Percentiles rank a stretch among this genome's conserved stretches.
Evolutionary conservation across 2,329 filamentous ascomycete genomes (phyloP).

Genomic region (Alternaria sp.): DNA sequence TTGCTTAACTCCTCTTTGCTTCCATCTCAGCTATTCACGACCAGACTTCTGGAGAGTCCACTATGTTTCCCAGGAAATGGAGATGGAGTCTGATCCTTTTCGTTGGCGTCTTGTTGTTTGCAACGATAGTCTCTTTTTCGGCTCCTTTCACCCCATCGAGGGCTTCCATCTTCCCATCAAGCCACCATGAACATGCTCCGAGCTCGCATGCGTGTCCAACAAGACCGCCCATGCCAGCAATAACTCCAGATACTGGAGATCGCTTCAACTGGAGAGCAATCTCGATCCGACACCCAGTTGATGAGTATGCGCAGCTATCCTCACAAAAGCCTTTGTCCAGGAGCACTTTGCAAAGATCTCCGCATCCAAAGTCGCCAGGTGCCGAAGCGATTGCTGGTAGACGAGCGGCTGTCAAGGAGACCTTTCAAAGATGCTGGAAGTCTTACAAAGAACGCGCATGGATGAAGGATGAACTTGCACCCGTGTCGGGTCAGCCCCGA

Average conservation of each 20-base stretch:
- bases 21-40: too few relatives aligned
- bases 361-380: not conserved
- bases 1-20: too few relatives aligned
- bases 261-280: constrained; percentile 24
- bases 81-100: constrained; percentile 17
- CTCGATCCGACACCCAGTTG: constrained; percentile 10
- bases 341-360: not conserved
- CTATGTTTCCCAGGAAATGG: constrained; percentile 14
- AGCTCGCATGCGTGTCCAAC: constrained; percentile 16
- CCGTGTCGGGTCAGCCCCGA: constrained; percentile 46
- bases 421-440: constrained; percentile 50
- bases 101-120: constrained; percentile 12
- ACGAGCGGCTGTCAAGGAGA: constrained; percentile 36
- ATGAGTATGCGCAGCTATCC: constrained; percentile 6
- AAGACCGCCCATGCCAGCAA: constrained; percentile 11
- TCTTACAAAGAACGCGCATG: constrained; percentile 59
- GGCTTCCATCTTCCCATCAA: constrained; percentile 1
- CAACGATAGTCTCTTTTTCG: constrained; percentile 13
- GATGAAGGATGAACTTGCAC: constrained; percentile 56
- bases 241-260: constrained; percentile 17
- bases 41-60: too few relatives aligned
- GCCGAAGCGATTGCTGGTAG: not conserved
- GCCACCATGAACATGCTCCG: not conserved
- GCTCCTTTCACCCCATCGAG: constrained; percentile 9
- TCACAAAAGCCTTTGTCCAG: not conserved